These are phyloP conservation scores for Hemisphaericaspora subhashii DNA, from an alignment of 1,139 yeast genomes.

Conservation along the genomic window DNA sequence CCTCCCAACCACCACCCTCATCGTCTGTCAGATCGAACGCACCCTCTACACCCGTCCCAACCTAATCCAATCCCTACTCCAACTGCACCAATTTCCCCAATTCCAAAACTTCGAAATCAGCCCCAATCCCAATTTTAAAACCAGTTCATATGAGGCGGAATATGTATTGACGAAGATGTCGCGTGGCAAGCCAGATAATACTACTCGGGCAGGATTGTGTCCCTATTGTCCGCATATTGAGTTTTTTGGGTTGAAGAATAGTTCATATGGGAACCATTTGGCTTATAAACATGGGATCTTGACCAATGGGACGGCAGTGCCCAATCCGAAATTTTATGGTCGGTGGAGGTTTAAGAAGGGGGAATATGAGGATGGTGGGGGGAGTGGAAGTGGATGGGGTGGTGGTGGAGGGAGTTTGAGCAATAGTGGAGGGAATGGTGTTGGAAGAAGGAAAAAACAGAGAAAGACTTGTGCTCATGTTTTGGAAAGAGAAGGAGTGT, in stretches of 20 bases:
- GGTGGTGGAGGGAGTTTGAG: neutral
- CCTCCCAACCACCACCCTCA: conserved; percentile 5
- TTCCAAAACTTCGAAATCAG: conserved; percentile 10
- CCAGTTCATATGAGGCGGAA: conserved; percentile 16
- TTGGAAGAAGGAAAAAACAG: conserved; percentile 12
- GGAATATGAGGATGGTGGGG: conserved; percentile 13
- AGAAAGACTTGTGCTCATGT: conserved; percentile 20
- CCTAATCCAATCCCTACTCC: conserved; percentile 8
- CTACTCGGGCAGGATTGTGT: conserved; percentile 29
- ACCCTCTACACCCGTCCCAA: conserved; percentile 12
- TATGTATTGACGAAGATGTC: conserved; percentile 15
- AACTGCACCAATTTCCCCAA: conserved; percentile 1
- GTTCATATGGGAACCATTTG: conserved; percentile 34
- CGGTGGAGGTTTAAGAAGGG: conserved; percentile 15
- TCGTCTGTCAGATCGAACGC: conserved; percentile 12
- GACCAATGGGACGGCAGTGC: conserved; percentile 29
- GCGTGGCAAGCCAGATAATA: conserved; percentile 15
- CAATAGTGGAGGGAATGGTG: neutral
- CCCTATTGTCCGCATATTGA: conserved; percentile 31
- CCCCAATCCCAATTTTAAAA: conserved; percentile 14
- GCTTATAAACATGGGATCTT: conserved; percentile 37
- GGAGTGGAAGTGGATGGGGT: neutral
- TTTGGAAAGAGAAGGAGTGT: conserved; percentile 19
- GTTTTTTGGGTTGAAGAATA: conserved; percentile 34
- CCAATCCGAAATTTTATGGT: conserved; percentile 18